A percentile compares a stretch with the other conserved stretches of the same genome.
Conservation (phyloP, 148 eudicot genomes). For the Heliosperma pusillum region DNA sequence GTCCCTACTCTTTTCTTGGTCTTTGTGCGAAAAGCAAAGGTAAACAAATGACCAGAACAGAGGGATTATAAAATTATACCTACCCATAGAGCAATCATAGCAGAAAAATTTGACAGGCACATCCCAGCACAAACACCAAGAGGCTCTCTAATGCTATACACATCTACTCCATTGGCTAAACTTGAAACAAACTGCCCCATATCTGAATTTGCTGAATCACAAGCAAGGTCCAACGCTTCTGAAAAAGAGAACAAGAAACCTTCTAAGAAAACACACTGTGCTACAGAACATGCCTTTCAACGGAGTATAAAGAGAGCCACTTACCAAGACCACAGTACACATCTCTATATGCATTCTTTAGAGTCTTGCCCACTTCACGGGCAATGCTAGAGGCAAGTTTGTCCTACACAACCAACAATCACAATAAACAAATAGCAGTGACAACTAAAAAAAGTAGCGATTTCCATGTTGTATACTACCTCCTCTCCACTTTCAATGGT, state of each 20-base stretch:
- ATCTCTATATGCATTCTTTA: conserved; percentile 55
- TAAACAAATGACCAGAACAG: no score
- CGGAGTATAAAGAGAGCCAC: neutral
- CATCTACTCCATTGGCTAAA: conserved; percentile 52
- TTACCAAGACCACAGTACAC: conserved; percentile 38
- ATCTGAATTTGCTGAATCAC: conserved; percentile 56
- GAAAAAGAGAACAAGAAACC: conserved; percentile 17
- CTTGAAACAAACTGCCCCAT: conserved; percentile 53
- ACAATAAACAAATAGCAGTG: neutral
- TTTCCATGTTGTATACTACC: neutral
- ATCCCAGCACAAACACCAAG: conserved; percentile 86
- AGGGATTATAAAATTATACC: conserved; percentile 11
- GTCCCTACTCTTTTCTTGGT: no score
- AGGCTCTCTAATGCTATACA: conserved; percentile 66
- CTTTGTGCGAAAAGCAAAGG: no score
- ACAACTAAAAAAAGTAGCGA: neutral
- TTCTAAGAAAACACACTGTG: neutral
- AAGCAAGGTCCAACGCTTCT: conserved; percentile 69
- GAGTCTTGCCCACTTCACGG: conserved; percentile 64
- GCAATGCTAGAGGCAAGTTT: conserved; percentile 53
- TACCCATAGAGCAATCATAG: conserved; percentile 65
- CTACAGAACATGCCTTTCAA: neutral
- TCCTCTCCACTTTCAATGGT: neutral
- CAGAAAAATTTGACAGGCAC: conserved; percentile 56
- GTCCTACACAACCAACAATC: conserved; percentile 36